Evolutionary conservation across 2,329 filamentous ascomycete genomes (phyloP).

Genomic region (Calonectria henricotiae): DNA sequence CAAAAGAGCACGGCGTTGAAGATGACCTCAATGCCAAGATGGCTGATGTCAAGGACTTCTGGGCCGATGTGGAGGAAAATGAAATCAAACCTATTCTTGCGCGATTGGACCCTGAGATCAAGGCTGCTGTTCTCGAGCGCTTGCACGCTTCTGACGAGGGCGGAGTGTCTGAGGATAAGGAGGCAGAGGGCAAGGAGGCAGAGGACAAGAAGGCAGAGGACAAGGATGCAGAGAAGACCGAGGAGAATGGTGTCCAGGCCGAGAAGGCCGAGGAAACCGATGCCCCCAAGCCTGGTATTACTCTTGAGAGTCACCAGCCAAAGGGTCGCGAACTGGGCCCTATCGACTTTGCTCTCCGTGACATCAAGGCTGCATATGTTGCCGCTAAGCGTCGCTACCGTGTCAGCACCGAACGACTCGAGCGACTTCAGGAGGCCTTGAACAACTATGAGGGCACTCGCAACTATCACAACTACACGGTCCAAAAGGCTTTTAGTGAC

Average conservation of each 20-base stretch:
- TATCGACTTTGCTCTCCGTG: conserved; percentile 77
- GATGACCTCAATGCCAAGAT: conserved; percentile 80
- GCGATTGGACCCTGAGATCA: conserved; percentile 75
- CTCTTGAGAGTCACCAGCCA: conserved; percentile 56
- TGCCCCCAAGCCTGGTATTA: conserved; percentile 46
- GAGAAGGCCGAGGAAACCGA: conserved; percentile 50
- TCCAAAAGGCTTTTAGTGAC: conserved; percentile 87
- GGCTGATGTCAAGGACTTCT: conserved; percentile 85
- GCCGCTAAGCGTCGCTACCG: conserved; percentile 89
- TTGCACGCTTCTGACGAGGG: conserved; percentile 66
- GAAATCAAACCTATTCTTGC: conserved; percentile 81
- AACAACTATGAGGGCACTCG: conserved; percentile 85
- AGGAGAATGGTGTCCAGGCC: conserved; percentile 41
- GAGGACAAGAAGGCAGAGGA: conserved; percentile 45
- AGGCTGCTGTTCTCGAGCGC: conserved; percentile 75
- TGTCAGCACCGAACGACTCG: conserved; percentile 79
- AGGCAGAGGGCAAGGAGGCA: conserved; percentile 41
- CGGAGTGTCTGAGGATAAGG: conserved; percentile 50
- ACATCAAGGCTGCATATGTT: conserved; percentile 87
- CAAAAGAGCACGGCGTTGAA: conserved; percentile 80
- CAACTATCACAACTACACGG: conserved; percentile 98
- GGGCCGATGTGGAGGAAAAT: conserved; percentile 86
- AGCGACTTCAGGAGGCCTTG: conserved; percentile 83
- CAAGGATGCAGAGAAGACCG: conserved; percentile 44
- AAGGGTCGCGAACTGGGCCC: conserved; percentile 64